These are phyloP conservation scores for Fallopia convolvulus DNA, from an alignment of 148 eudicot genomes.

Conservation along the genomic window DNA sequence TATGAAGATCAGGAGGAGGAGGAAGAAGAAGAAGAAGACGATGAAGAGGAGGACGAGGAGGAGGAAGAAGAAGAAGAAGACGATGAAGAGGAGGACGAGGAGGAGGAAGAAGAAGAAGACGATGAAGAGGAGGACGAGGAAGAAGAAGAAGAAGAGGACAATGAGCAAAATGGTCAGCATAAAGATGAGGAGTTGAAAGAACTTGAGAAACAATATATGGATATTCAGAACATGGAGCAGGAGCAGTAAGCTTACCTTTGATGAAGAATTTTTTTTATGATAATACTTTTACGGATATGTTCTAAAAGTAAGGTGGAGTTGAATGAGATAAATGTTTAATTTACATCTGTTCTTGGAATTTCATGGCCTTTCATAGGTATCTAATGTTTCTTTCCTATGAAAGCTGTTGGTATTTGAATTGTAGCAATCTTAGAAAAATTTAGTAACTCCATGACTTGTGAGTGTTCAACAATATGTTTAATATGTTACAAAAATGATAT, in stretches of 20 bases:
- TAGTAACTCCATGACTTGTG: not conserved
- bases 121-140: constrained; percentile 19
- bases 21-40: not conserved
- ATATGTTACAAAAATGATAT: not conserved
- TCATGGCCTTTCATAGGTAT: not conserved
- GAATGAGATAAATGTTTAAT: not conserved
- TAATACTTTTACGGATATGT: not conserved
- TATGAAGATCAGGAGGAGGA: constrained; percentile 7
- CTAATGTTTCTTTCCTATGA: too few species aligned
- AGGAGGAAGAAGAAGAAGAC: not conserved
- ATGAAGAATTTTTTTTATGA: not conserved
- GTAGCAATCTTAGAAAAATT: constrained; percentile 1
- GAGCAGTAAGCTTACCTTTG: constrained; percentile 62
- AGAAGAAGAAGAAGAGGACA: constrained; percentile 8
- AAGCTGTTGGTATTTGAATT: not conserved
- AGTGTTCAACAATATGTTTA: not conserved
- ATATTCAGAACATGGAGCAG: constrained; percentile 54
- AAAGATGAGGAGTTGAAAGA: constrained; percentile 68
- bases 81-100: not conserved
- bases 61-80: not conserved
- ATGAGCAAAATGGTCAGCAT: constrained; percentile 7
- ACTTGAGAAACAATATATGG: constrained; percentile 64
- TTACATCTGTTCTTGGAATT: not conserved
- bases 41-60: not conserved
- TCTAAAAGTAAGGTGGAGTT: not conserved